phyloP scores from a whole-genome alignment of 768 basidiomycete genomes.

The Hirschioporus abietinus region DNA sequence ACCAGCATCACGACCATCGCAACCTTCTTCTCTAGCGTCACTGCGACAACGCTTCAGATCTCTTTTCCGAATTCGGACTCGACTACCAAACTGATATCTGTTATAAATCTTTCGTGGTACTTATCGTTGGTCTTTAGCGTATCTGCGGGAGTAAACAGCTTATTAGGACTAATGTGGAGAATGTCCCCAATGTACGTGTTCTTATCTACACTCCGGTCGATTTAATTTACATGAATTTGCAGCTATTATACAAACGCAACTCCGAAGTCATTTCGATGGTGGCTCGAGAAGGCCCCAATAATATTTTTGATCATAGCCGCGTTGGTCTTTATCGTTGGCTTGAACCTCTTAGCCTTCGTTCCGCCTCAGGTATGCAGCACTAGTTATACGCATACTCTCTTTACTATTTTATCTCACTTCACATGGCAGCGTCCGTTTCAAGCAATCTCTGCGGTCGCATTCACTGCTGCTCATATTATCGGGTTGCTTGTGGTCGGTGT shows the following conservation, averaged over 20 bases:
- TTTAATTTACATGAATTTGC: not conserved
- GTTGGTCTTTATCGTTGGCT: not conserved
- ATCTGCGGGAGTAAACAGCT: not conserved
- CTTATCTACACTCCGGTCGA: not conserved
- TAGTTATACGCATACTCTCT: not conserved
- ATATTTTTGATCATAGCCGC: not conserved
- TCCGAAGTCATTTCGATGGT: not conserved
- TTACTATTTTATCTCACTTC: not conserved
- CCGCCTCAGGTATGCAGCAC: not conserved
- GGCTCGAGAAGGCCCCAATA: not conserved
- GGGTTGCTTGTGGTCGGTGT: not conserved
- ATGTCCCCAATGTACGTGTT: not conserved
- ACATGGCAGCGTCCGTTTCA: not conserved
- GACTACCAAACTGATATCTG: not conserved
- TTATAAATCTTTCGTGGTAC: not conserved
- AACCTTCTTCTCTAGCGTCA: not conserved
- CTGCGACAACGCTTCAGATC: not conserved
- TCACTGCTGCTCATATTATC: not conserved
- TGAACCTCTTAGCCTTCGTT: not conserved
- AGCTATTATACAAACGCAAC: not conserved
- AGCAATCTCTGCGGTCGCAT: not conserved
- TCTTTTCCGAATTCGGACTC: not conserved
- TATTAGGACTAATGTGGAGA: not conserved
- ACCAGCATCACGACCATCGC: not conserved
- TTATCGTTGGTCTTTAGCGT: not conserved